Evolutionary conservation across 345 rosid species (phyloP).

Genomic region (Melaleuca quinquenervia): DNA sequence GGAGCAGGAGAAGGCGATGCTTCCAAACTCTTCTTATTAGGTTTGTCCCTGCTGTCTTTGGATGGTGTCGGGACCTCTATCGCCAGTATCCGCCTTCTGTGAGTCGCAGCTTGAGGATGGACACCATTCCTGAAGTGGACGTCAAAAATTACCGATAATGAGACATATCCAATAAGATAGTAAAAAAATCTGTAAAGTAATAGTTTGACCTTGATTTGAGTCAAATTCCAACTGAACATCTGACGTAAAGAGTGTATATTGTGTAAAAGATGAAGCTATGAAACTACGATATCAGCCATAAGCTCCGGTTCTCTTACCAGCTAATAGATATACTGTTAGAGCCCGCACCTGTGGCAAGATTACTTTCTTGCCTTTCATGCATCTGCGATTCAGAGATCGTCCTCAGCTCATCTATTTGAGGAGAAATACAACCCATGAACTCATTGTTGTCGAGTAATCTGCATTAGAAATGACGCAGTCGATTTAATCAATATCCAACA

Average conservation of each 20-base stretch:
- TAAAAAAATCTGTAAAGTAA: neutral
- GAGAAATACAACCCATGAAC: constrained; percentile 24
- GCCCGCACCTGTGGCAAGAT: neutral
- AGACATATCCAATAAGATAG: neutral
- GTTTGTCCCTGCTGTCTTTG: neutral
- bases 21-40: neutral
- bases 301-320: constrained; percentile 9
- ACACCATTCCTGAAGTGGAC: constrained; percentile 15
- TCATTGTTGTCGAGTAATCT: constrained; percentile 45
- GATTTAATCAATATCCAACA: neutral
- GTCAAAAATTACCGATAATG: neutral
- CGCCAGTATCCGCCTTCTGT: constrained; percentile 29
- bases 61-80: constrained; percentile 2
- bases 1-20: constrained; percentile 6
- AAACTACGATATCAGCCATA: neutral
- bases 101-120: constrained; percentile 10
- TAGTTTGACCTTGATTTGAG: neutral
- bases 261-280: neutral
- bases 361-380: neutral
- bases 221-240: neutral
- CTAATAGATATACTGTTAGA: neutral
- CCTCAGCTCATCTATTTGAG: constrained; percentile 25
- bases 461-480: neutral
- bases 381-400: constrained; percentile 28
- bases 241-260: neutral